Evolutionary conservation across 2,329 filamentous ascomycete species (phyloP).

Genomic region (Fusarium scirpi): DNA sequence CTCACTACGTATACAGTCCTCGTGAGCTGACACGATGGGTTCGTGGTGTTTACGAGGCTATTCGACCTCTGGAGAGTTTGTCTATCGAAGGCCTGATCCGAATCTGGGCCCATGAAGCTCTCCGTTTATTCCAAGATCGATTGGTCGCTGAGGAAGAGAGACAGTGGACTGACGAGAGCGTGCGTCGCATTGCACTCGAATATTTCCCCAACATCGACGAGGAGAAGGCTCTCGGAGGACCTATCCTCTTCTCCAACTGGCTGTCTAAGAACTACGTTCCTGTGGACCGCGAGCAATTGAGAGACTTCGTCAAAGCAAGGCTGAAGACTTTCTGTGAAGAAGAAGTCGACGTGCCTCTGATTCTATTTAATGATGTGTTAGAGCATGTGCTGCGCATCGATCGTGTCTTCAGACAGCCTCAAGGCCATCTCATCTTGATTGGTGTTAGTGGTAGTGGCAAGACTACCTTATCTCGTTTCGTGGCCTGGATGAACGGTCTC

Average conservation of each 20-base stretch:
- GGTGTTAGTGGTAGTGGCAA: conserved; percentile 99
- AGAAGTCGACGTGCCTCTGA: conserved; percentile 97
- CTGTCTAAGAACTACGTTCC: conserved; percentile 98
- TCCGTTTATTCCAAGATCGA: conserved; percentile 96
- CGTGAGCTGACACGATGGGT: conserved; percentile 99
- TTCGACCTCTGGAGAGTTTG: conserved; percentile 88
- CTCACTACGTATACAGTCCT: conserved; percentile 99
- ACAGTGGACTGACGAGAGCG: conserved; percentile 91
- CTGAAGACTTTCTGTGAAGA: conserved; percentile 99
- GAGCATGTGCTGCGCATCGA: conserved; percentile 99
- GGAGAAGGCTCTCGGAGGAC: conserved; percentile 86
- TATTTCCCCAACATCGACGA: conserved; percentile 97
- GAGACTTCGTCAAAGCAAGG: conserved; percentile 97
- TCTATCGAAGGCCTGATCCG: conserved; percentile 91
- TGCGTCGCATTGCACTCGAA: conserved; percentile 86
- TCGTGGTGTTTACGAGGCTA: conserved; percentile 95
- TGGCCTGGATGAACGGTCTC: conserved; percentile 99
- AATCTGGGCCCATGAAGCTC: conserved; percentile 97
- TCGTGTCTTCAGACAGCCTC: conserved; percentile 96
- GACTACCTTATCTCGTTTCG: conserved; percentile 96
- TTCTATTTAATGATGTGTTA: conserved; percentile 98
- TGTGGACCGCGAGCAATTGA: conserved; percentile 92
- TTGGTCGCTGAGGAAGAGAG: conserved; percentile 94
- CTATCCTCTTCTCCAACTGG: conserved; percentile 99
- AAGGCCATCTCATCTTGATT: conserved; percentile 97